phyloP scores from a whole-genome alignment of 768 basidiomycete genomes.

The Boletus patriciae region DNA sequence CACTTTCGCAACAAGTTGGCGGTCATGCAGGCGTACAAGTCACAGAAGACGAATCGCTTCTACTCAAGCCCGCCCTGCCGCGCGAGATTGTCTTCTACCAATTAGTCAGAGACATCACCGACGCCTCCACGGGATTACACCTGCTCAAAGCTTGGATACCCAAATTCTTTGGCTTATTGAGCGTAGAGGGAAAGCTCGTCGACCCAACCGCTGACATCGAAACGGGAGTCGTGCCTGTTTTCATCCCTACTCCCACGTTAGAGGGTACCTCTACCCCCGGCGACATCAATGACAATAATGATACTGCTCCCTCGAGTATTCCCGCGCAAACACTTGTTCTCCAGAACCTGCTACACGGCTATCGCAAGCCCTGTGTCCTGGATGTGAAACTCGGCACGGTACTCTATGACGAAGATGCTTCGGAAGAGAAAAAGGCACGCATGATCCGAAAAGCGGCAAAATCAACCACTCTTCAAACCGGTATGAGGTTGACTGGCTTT shows the following conservation, averaged over 20 bases:
- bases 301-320: neutral
- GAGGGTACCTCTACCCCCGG: conserved; percentile 47
- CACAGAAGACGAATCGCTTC: conserved; percentile 70
- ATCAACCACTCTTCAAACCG: conserved; percentile 75
- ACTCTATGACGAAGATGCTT: conserved; percentile 70
- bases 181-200: conserved; percentile 53
- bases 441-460: conserved; percentile 70
- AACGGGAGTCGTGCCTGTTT: conserved; percentile 14
- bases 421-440: conserved; percentile 70
- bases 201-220: conserved; percentile 11
- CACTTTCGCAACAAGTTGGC: conserved; percentile 67
- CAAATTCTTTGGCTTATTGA: conserved; percentile 76
- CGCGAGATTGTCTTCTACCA: conserved; percentile 75
- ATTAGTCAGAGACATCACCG: conserved; percentile 37
- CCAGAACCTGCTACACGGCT: conserved; percentile 76
- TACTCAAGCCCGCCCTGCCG: conserved; percentile 74
- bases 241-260: conserved; percentile 28
- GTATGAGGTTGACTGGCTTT: conserved; percentile 85
- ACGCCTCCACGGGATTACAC: conserved; percentile 17
- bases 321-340: conserved; percentile 71
- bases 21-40: conserved; percentile 76
- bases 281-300: neutral
- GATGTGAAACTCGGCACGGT: conserved; percentile 93
- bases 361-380: conserved; percentile 79
- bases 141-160: conserved; percentile 62